These are phyloP conservation scores for Passiflora organensis DNA, from an alignment of 345 rosid genomes.

Conservation along the genomic window DNA sequence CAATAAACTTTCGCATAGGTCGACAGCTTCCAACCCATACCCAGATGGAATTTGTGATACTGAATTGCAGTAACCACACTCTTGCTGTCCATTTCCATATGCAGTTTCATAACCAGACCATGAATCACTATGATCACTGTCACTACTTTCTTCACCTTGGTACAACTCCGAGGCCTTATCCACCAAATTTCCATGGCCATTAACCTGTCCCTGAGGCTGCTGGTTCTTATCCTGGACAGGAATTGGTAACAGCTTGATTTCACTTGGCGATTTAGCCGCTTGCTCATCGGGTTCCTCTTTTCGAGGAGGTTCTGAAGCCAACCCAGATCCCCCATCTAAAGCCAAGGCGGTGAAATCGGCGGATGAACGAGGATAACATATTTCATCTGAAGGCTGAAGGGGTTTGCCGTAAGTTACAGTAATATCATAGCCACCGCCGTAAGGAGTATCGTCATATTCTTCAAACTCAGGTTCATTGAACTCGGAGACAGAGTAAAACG, in stretches of 20 bases:
- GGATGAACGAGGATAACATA: slow-evolving; percentile 51
- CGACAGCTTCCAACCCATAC: slow-evolving; percentile 71
- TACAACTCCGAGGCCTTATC: slow-evolving; percentile 6
- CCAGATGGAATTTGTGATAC: slow-evolving; percentile 57
- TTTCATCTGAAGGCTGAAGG: slow-evolving; percentile 48
- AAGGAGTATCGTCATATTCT: slow-evolving; percentile 77
- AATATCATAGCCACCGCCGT: slow-evolving; percentile 60
- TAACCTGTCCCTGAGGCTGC: neutral
- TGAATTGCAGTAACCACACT: slow-evolving; percentile 19
- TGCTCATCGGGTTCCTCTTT: slow-evolving; percentile 18
- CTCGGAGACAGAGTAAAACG: slow-evolving; percentile 40
- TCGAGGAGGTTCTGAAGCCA: slow-evolving; percentile 21
- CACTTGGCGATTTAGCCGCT: slow-evolving; percentile 22
- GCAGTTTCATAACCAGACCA: slow-evolving; percentile 10
- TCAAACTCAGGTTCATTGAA: slow-evolving; percentile 44
- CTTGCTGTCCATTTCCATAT: slow-evolving; percentile 8
- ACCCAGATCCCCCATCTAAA: slow-evolving; percentile 25
- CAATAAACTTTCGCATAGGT: slow-evolving; percentile 63
- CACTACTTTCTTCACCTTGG: slow-evolving; percentile 16
- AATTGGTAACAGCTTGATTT: slow-evolving; percentile 14
- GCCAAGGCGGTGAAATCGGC: slow-evolving; percentile 8
- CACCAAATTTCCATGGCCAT: neutral
- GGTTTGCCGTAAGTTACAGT: slow-evolving; percentile 60
- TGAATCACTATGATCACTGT: slow-evolving; percentile 2
- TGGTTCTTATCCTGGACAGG: slow-evolving; percentile 12